Conservation (phyloP, 108 stramenopile species). For the Skeletonema grethae region DNA sequence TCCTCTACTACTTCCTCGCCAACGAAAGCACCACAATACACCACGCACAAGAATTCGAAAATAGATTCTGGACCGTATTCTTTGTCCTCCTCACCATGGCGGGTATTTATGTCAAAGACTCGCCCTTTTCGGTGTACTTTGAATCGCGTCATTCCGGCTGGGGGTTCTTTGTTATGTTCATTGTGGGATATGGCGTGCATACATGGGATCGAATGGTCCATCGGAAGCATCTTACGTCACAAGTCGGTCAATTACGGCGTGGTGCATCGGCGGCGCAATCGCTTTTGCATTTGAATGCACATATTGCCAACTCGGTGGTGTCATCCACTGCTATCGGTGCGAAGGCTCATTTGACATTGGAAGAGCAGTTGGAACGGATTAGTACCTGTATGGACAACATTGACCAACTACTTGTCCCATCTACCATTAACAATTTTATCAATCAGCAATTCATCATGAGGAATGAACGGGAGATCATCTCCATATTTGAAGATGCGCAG, state of each 20-base stretch:
- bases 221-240: conserved; percentile 64
- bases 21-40: conserved; percentile 83
- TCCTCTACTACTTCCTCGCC: conserved; percentile 80
- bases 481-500: conserved; percentile 90
- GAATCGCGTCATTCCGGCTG: conserved; percentile 61
- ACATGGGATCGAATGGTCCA: conserved; percentile 87
- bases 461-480: conserved; percentile 92
- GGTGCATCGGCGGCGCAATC: conserved; percentile 52
- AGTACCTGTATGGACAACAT: conserved; percentile 80
- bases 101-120: conserved; percentile 84
- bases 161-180: conserved; percentile 66
- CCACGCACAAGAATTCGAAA: conserved; percentile 92
- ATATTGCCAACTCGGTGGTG: neutral
- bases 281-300: conserved; percentile 50
- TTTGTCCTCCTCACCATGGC: conserved; percentile 76
- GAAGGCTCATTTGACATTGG: conserved; percentile 52
- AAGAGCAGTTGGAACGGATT: conserved; percentile 69
- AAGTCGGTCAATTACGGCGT: conserved; percentile 52
- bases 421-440: conserved; percentile 92
- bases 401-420: conserved; percentile 87
- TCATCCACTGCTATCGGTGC: neutral
- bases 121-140: conserved; percentile 68
- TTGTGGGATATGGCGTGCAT: conserved; percentile 83
- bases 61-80: conserved; percentile 93
- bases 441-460: conserved; percentile 77